phyloP scores from a whole-genome alignment of 2,329 filamentous ascomycete species.

The Trichoderma sp. region DNA sequence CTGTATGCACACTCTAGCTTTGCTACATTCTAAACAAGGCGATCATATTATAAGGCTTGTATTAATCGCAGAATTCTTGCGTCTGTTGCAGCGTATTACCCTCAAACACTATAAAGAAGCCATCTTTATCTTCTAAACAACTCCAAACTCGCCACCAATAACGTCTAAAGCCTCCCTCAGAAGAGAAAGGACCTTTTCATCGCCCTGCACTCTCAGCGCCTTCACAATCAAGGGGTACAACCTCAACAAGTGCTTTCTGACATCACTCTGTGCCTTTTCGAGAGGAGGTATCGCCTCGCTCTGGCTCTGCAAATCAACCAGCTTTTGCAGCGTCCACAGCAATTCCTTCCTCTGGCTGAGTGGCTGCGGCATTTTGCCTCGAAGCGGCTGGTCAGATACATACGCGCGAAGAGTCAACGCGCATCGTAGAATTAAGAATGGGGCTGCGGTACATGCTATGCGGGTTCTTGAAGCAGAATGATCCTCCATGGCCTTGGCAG shows the following conservation, averaged over 20 bases:
- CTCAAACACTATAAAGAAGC: not conserved
- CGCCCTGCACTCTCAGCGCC: constrained; percentile 59
- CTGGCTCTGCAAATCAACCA: constrained; percentile 70
- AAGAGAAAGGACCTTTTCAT: constrained; percentile 60
- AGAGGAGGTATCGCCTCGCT: constrained; percentile 65
- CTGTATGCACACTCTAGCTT: not conserved
- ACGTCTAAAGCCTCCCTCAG: constrained; percentile 62
- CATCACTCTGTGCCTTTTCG: constrained; percentile 53
- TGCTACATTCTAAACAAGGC: not conserved
- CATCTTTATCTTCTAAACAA: not conserved
- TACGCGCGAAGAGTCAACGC: constrained; percentile 82
- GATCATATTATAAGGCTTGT: not conserved
- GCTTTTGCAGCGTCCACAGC: constrained; percentile 65
- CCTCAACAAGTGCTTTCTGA: constrained; percentile 73
- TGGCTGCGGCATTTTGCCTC: constrained; percentile 87
- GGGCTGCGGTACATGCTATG: constrained; percentile 74
- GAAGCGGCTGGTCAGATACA: constrained; percentile 85
- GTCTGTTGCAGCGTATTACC: not conserved
- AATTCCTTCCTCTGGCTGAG: constrained; percentile 78
- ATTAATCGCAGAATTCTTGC: not conserved
- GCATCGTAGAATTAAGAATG: constrained; percentile 79
- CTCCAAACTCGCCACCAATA: constrained; percentile 54
- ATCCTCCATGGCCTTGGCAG: constrained; percentile 30
- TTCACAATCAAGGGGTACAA: constrained; percentile 77
- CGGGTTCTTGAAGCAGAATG: constrained; percentile 47